Conservation (phyloP, 495 filamentous ascomycete species). For the Podospora anserina region DNA sequence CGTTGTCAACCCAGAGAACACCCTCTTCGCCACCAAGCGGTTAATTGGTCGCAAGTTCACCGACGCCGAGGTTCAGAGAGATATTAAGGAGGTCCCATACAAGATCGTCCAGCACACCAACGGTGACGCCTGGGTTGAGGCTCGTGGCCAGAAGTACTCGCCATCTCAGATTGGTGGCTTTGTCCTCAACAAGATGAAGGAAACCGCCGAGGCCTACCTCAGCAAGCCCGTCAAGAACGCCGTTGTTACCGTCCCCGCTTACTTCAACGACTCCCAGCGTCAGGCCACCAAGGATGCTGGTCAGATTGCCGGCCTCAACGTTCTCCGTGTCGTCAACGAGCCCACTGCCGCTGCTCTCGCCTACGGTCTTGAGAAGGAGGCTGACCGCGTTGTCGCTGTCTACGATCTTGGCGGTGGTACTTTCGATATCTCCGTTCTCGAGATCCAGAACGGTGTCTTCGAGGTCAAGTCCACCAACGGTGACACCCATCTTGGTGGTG, state of each 20-base stretch:
- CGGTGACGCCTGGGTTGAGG: conserved; percentile 96
- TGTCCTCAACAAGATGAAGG: conserved; percentile 97
- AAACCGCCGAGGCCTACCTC: conserved; percentile 89
- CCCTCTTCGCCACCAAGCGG: conserved; percentile 98
- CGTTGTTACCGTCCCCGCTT: conserved; percentile 93
- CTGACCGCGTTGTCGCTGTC: conserved; percentile 86
- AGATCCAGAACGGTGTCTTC: conserved; percentile 97
- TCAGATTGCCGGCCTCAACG: conserved; percentile 92
- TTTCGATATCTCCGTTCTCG: conserved; percentile 96
- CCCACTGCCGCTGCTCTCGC: conserved; percentile 92
- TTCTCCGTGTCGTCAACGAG: conserved; percentile 95
- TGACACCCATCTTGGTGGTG: conserved; percentile 95
- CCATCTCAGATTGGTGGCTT: conserved; percentile 98
- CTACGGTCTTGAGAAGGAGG: conserved; percentile 92
- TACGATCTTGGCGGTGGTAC: conserved; percentile 99
- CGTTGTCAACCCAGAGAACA: conserved; percentile 99
- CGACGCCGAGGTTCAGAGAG: conserved; percentile 92
- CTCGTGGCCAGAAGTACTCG: conserved; percentile 95
- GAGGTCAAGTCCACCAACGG: conserved; percentile 99
- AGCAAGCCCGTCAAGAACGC: conserved; percentile 89
- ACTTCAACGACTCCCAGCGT: conserved; percentile 98
- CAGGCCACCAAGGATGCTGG: conserved; percentile 98
- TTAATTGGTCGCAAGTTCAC: conserved; percentile 98
- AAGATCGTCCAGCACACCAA: conserved; percentile 99
- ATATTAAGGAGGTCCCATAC: conserved; percentile 97